Evolutionary conservation across 1,284 basidiomycete species (phyloP).

Genomic region (Ceratorhiza oryzae-sativae): DNA sequence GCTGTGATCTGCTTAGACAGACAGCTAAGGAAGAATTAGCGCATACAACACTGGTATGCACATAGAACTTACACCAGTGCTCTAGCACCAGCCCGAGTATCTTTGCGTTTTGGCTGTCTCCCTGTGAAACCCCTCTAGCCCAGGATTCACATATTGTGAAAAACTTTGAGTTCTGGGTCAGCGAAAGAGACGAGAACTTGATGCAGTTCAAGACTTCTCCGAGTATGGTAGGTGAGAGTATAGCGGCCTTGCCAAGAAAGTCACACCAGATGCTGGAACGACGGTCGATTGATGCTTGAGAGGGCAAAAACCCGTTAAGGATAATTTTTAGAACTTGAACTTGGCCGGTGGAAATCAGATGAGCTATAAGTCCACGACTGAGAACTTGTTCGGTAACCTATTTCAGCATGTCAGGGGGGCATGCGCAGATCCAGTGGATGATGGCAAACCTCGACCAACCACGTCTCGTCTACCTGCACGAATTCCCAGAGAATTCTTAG

Average conservation of each 20-base stretch:
- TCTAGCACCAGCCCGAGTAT: background rate
- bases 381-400: slow-evolving; percentile 4
- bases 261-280: background rate
- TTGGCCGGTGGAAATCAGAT: background rate
- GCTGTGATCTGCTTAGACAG: slow-evolving; percentile 6
- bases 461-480: background rate
- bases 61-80: slow-evolving; percentile 20
- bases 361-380: background rate
- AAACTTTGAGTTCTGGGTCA: background rate
- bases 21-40: background rate
- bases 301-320: background rate
- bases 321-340: background rate
- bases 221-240: background rate
- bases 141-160: background rate
- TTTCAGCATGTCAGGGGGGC: background rate
- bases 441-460: slow-evolving; percentile 16
- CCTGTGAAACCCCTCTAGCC: background rate
- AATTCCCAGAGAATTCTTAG: slow-evolving; percentile 12
- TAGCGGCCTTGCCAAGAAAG: background rate
- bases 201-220: background rate
- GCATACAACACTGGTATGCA: background rate
- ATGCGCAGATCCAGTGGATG: background rate
- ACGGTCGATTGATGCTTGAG: background rate
- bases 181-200: background rate
- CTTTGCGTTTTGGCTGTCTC: background rate